Percentiles rank a stretch among this genome's conserved stretches.
phyloP scores from a whole-genome alignment of 768 basidiomycete species.

The Leccinum pellstonianum region DNA sequence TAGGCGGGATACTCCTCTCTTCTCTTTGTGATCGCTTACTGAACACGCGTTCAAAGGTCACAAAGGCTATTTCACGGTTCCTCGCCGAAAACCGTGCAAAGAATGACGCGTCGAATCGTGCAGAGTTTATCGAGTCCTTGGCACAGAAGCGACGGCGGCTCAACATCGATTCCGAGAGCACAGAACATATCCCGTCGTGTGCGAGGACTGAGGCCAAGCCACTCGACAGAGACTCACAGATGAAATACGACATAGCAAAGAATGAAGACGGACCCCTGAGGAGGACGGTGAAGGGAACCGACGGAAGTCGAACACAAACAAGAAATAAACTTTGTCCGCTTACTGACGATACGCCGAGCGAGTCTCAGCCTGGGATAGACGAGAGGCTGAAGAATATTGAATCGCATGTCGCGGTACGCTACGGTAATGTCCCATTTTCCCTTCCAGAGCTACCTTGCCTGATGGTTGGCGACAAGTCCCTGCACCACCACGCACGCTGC shows the following conservation, averaged over 20 bases:
- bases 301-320: conserved; percentile 10
- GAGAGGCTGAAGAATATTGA: conserved; percentile 69
- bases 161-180: conserved; percentile 34
- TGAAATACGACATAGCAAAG: conserved; percentile 87
- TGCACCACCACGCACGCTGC: conserved; percentile 60
- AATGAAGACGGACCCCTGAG: conserved; percentile 77
- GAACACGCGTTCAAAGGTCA: conserved; percentile 45
- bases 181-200: conserved; percentile 50
- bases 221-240: conserved; percentile 71
- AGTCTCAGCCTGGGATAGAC: conserved; percentile 57
- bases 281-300: conserved; percentile 47
- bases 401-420: conserved; percentile 67
- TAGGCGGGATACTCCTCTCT: conserved; percentile 36
- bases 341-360: conserved; percentile 36
- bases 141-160: conserved; percentile 52
- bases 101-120: conserved; percentile 74
- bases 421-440: conserved; percentile 48
- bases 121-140: conserved; percentile 66
- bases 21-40: neutral
- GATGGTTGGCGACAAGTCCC: conserved; percentile 51
- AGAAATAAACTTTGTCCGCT: conserved; percentile 16
- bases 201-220: conserved; percentile 73
- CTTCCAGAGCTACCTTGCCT: neutral
- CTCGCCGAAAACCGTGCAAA: conserved; percentile 68
- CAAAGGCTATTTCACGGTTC: conserved; percentile 68